Evolutionary conservation across 768 basidiomycete genomes (phyloP).

Genomic region (Piloderma croceum): DNA sequence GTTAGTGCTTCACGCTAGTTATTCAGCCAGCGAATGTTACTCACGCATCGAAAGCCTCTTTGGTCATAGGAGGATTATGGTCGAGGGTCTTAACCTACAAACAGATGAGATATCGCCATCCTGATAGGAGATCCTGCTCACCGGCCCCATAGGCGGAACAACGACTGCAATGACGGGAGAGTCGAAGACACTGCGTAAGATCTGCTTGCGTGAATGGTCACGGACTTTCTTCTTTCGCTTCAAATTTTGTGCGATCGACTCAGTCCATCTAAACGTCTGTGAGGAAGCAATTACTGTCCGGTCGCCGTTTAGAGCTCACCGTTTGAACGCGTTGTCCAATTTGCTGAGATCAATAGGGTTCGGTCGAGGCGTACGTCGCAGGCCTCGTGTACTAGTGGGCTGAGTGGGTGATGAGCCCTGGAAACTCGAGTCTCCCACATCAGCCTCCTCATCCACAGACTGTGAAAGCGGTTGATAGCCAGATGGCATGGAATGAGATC

Average conservation of each 20-base stretch:
- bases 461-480: conserved; percentile 46
- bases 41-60: conserved; percentile 66
- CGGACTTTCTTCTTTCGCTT: conserved; percentile 71
- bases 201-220: conserved; percentile 61
- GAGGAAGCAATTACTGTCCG: conserved; percentile 1
- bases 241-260: conserved; percentile 80
- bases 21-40: conserved; percentile 21
- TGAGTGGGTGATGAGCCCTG: conserved; percentile 19
- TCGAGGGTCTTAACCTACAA: conserved; percentile 72
- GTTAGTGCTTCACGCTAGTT: conserved; percentile 3
- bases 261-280: conserved; percentile 60
- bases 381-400: conserved; percentile 22
- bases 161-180: conserved; percentile 41
- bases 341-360: conserved; percentile 76
- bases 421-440: conserved; percentile 27
- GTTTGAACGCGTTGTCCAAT: conserved; percentile 79
- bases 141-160: conserved; percentile 30
- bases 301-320: conserved; percentile 33
- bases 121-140: conserved; percentile 3
- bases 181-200: conserved; percentile 78
- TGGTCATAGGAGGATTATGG: conserved; percentile 71
- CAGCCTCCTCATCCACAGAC: conserved; percentile 29
- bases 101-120: conserved; percentile 5
- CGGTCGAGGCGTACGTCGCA: conserved; percentile 36
- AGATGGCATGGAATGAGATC: too few relatives aligned